Base-by-base conservation (phyloP, 192 early-diverging fungal genomes). In the Coemansia guatemalensis region DNA sequence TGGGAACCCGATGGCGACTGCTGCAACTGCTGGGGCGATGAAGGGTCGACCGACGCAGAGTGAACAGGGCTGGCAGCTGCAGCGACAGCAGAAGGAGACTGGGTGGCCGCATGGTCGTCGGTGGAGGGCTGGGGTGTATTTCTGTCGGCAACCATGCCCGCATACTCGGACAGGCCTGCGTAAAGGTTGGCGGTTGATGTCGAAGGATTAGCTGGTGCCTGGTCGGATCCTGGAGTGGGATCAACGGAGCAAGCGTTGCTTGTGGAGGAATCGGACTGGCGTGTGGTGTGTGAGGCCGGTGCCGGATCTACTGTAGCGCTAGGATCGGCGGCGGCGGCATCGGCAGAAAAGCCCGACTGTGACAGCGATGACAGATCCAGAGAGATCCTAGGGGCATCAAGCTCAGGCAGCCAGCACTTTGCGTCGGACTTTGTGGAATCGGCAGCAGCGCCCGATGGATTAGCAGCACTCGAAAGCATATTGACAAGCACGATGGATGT, bases 341-440 rank as follows among this genome's bases (percentile, higher is more conserved):
- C 59, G 17, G 26, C 23, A 48, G 29, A 44, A 8, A 56, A 25
- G 44, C 12, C 30, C 21, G 44, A 21, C 18, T n/a, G 29, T 2
- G 69, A 30, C 9, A 69, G 44, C n/a, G 73, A 30, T 1, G 53
- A 44, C 49, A 78, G 52, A 27, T 66, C 69, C 12, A 78, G 58
- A 12, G 65, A 58, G 49, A 78, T 68, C 2, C 53, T 58, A 1
- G 65, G 69, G 48, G 69, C 60, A 25, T 71, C 51, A 52, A 78
- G 60, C 58, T 78, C 75, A n/a, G 75, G 75, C 53, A 78, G 58
- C 75, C 75, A 78, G 61, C 48, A 39, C 32, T 55, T 33, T 21
- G 32, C 53, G 32, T 64, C 67, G 25, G 52, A 22, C 12, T 57
- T 24, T 44, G 33, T 32, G 18, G 32, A 41, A 39, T 52, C 25